A percentile compares a stretch with the other conserved stretches of the same genome.
phyloP scores from a whole-genome alignment of 805 yeast species.

The Pichia nanzhaoensis region DNA sequence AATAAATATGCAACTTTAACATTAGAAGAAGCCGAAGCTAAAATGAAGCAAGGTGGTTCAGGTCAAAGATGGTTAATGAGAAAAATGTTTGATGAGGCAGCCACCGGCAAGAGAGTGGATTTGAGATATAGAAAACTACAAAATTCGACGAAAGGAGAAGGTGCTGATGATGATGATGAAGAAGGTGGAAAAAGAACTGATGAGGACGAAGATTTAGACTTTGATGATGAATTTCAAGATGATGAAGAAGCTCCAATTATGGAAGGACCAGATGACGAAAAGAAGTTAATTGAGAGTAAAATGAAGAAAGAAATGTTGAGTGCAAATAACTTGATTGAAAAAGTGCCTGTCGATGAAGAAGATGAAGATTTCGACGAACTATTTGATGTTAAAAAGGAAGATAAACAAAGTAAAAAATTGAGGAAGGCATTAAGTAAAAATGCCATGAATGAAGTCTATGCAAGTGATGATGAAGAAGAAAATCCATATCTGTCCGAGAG shows the following conservation, averaged over 20 bases:
- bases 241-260: slow-evolving; percentile 98
- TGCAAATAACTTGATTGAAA: slow-evolving; percentile 63
- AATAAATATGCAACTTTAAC: slow-evolving; percentile 91
- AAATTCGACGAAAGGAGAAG: slow-evolving; percentile 35
- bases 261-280: slow-evolving; percentile 95
- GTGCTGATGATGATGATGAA: slow-evolving; percentile 24
- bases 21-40: slow-evolving; percentile 91
- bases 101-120: slow-evolving; percentile 46
- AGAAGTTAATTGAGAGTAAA: slow-evolving; percentile 78
- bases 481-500: slow-evolving; percentile 79
- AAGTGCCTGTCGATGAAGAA: slow-evolving; percentile 55
- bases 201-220: slow-evolving; percentile 80
- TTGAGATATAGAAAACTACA: slow-evolving; percentile 38
- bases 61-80: slow-evolving; percentile 96
- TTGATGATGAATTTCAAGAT: slow-evolving; percentile 95
- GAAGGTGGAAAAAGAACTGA: slow-evolving; percentile 50
- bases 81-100: slow-evolving; percentile 64
- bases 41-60: slow-evolving; percentile 68
- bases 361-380: slow-evolving; percentile 65
- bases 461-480: slow-evolving; percentile 61
- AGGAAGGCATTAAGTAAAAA: slow-evolving; percentile 77
- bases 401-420: slow-evolving; percentile 83
- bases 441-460: slow-evolving; percentile 85
- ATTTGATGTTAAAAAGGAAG: slow-evolving; percentile 64
- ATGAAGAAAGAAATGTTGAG: slow-evolving; percentile 79